Evolutionary conservation across 169 alveolate species (phyloP).

Genomic region (Cryptosporidium ryanae): DNA sequence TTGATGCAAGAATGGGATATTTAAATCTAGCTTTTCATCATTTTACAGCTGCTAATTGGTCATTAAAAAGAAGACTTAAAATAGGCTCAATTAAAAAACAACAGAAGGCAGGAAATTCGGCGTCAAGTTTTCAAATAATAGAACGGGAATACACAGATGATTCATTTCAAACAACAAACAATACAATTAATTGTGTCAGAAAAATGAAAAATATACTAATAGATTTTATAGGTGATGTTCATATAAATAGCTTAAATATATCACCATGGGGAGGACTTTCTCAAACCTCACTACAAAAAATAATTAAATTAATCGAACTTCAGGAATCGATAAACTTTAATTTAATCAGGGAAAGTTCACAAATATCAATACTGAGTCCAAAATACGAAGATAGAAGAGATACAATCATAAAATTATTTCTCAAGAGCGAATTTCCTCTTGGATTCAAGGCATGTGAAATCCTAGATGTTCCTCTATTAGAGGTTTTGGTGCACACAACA

Average conservation of each 20-base stretch:
- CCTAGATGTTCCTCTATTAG: slow-evolving; percentile 50
- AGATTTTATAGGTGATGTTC: slow-evolving; percentile 38
- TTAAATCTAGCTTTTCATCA: slow-evolving; percentile 47
- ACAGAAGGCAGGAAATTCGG: not conserved
- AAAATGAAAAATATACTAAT: slow-evolving; percentile 25
- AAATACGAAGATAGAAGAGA: slow-evolving; percentile 49
- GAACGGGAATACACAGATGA: slow-evolving; percentile 1
- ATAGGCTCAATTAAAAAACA: slow-evolving; percentile 5
- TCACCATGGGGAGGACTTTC: slow-evolving; percentile 73
- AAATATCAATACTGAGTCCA: slow-evolving; percentile 40
- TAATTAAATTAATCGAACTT: slow-evolving; percentile 18
- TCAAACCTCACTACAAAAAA: not conserved
- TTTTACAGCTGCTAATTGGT: slow-evolving; percentile 24
- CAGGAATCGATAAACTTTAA: slow-evolving; percentile 1
- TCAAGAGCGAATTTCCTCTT: slow-evolving; percentile 24
- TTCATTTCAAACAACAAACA: not conserved
- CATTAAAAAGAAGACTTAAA: slow-evolving; percentile 31
- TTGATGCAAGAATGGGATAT: slow-evolving; percentile 61
- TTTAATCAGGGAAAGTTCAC: slow-evolving; percentile 7
- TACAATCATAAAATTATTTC: slow-evolving; percentile 4
- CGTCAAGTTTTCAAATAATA: not conserved
- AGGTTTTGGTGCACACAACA: slow-evolving; percentile 23
- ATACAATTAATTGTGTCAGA: not conserved
- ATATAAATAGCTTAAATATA: slow-evolving; percentile 2
- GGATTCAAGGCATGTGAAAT: slow-evolving; percentile 13